Evolutionary conservation across 225 moss, liverwort and hornwort genomes (phyloP).

Genomic region (Marchantia paleacea): DNA sequence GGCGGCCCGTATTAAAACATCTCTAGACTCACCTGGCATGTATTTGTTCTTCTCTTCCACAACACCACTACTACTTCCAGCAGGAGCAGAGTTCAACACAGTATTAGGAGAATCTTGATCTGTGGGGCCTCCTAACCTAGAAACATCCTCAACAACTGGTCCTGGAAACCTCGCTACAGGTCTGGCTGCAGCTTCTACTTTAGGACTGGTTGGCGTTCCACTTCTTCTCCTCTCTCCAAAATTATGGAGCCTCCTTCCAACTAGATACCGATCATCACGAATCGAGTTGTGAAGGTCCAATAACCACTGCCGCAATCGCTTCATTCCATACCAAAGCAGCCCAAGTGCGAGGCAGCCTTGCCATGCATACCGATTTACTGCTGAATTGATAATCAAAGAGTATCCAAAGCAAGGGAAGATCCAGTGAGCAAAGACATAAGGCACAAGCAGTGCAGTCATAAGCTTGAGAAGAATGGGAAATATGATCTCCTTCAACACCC

Average conservation of each 20-base stretch:
- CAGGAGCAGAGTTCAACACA: conserved; percentile 20
- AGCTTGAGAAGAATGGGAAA: conserved; percentile 75
- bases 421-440: conserved; percentile 63
- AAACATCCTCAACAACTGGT: conserved; percentile 30
- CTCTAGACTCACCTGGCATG: conserved; percentile 37
- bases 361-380: conserved; percentile 87
- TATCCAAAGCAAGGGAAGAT: conserved; percentile 76
- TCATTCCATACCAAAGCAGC: conserved; percentile 68
- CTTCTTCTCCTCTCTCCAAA: conserved; percentile 74
- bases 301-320: conserved; percentile 72
- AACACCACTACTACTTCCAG: conserved; percentile 39
- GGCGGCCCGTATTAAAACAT: conserved; percentile 40
- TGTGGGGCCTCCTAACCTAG: conserved; percentile 27
- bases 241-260: conserved; percentile 90
- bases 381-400: conserved; percentile 66
- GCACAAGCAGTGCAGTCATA: conserved; percentile 62
- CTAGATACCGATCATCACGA: conserved; percentile 92
- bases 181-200: conserved; percentile 28
- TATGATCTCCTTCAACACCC: conserved; percentile 81
- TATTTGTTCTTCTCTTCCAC: conserved; percentile 34
- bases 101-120: conserved; percentile 25
- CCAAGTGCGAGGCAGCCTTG: conserved; percentile 76
- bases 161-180: conserved; percentile 27
- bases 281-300: conserved; percentile 97
- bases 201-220: conserved; percentile 27